Percentiles rank a stretch among this genome's conserved stretches.
These are phyloP conservation scores for Candida xyloterini DNA, from an alignment of 805 yeast species.

Conservation along the genomic window DNA sequence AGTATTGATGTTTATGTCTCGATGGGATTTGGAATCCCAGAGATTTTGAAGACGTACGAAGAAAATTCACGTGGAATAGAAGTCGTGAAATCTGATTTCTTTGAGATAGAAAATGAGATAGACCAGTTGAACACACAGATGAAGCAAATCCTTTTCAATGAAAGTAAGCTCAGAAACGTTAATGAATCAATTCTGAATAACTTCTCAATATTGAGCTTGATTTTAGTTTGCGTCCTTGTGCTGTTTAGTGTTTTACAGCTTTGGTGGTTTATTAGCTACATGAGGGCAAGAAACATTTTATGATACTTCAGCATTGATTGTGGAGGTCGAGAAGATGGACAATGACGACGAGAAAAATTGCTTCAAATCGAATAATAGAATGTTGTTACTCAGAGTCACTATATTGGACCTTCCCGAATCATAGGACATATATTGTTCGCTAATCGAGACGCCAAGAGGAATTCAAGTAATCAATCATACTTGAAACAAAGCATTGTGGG, in stretches of 20 bases:
- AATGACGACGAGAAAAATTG: no score
- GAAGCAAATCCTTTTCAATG: conserved; percentile 15
- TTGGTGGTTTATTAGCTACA: conserved; percentile 26
- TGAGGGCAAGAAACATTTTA: conserved; percentile 14
- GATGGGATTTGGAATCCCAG: conserved; percentile 28
- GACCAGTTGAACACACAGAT: conserved; percentile 17
- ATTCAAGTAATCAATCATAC: no score
- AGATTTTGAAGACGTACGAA: conserved; percentile 23
- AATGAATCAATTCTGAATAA: conserved; percentile 27
- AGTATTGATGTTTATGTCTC: conserved; percentile 18
- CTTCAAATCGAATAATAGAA: no score
- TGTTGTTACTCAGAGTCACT: no score
- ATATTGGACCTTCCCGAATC: no score
- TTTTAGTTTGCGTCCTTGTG: conserved; percentile 15
- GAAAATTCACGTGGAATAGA: conserved; percentile 19
- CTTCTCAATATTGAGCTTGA: conserved; percentile 17
- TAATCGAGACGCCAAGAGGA: no score
- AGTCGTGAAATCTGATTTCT: conserved; percentile 10
- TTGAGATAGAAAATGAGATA: conserved; percentile 21
- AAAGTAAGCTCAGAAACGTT: conserved; percentile 25
- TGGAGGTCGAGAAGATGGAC: no score
- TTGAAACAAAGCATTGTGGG: no score
- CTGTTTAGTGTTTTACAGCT: conserved; percentile 17
- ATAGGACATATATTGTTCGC: no score
- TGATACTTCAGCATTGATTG: background rate